Conservation (phyloP, 345 rosid genomes). For the Rhizophora mangle region DNA sequence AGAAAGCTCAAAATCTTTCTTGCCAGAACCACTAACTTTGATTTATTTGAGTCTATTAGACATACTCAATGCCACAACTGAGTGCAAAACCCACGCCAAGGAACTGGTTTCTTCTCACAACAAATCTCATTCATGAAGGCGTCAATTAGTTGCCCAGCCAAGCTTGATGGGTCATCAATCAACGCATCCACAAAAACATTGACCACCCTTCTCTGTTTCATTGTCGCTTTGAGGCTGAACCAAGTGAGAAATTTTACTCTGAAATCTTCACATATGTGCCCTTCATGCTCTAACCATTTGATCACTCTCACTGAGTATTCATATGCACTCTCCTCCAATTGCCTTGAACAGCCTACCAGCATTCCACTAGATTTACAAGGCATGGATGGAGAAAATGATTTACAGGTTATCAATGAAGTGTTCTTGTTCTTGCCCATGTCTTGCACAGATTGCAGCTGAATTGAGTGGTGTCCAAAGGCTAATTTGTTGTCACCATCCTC, state of each 20-base stretch:
- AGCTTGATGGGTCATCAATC: conserved; percentile 47
- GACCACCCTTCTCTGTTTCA: conserved; percentile 53
- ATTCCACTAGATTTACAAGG: conserved; percentile 34
- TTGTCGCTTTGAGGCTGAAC: conserved; percentile 61
- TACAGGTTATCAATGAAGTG: conserved; percentile 17
- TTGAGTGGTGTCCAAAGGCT: conserved; percentile 6
- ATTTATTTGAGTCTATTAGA: background rate
- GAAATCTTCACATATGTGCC: conserved; percentile 44
- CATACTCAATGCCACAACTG: conserved; percentile 29
- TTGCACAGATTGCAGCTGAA: conserved; percentile 12
- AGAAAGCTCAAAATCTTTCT: conserved; percentile 4
- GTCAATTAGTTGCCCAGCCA: conserved; percentile 50
- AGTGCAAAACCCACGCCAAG: conserved; percentile 27
- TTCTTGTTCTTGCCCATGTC: conserved; percentile 19
- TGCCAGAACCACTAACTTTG: background rate
- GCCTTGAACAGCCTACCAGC: conserved; percentile 30
- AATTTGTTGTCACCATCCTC: conserved; percentile 19
- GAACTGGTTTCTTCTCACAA: conserved; percentile 29
- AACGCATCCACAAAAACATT: conserved; percentile 46
- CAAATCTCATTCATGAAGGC: conserved; percentile 42
- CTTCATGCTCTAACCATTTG: conserved; percentile 51
- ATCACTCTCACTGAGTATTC: conserved; percentile 43
- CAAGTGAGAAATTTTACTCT: conserved; percentile 61
- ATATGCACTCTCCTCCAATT: conserved; percentile 39
- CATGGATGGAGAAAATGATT: conserved; percentile 40